These are phyloP conservation scores for Babjeviella inositovora DNA, from an alignment of 805 yeast genomes.

Conservation along the genomic window DNA sequence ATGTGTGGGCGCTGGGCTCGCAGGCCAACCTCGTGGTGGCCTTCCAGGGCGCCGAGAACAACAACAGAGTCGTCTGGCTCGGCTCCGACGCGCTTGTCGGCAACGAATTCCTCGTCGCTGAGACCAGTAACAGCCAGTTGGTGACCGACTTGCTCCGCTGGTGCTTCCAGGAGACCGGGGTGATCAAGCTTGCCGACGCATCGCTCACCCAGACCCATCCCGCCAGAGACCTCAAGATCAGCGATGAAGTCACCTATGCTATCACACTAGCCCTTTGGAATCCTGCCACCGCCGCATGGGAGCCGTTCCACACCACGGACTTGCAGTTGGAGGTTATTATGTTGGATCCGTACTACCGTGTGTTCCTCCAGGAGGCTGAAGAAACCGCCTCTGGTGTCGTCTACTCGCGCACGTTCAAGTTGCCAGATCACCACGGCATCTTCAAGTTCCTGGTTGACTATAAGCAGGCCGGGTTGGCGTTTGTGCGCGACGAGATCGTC, in stretches of 20 bases:
- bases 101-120: conserved; percentile 12
- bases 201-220: conserved; percentile 9
- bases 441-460: conserved; percentile 75
- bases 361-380: conserved; percentile 34
- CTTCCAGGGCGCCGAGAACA: conserved; percentile 64
- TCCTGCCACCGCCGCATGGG: conserved; percentile 49
- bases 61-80: conserved; percentile 68
- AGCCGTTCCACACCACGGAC: conserved; percentile 44
- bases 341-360: conserved; percentile 91
- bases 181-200: conserved; percentile 32
- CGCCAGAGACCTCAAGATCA: conserved; percentile 31
- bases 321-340: conserved; percentile 74
- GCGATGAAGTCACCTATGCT: conserved; percentile 48
- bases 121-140: conserved; percentile 13
- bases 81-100: conserved; percentile 50
- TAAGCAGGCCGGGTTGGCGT: conserved; percentile 62
- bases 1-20: conserved; percentile 65
- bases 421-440: conserved; percentile 97
- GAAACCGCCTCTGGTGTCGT: conserved; percentile 15
- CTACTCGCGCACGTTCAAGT: conserved; percentile 32
- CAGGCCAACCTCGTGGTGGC: conserved; percentile 67
- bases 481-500: conserved; percentile 43
- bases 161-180: conserved; percentile 58
- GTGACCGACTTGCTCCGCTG: conserved; percentile 39
- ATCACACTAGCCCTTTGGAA: conserved; percentile 29